Evolutionary conservation across 192 early-diverging fungal genomes (phyloP).

Genomic region (Backusella parvicylindrica): DNA sequence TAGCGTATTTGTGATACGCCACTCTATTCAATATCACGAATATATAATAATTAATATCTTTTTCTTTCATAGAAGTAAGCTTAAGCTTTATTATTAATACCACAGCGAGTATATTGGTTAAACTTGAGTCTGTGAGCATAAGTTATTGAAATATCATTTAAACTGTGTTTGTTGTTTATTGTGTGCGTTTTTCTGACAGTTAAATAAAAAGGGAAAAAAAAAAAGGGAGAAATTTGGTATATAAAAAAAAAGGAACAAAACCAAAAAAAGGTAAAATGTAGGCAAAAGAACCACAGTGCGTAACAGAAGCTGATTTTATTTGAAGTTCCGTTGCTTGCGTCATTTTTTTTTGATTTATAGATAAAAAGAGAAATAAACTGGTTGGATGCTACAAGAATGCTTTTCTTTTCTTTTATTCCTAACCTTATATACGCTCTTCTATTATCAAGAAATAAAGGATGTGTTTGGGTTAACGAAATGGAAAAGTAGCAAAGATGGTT

Average conservation of each 20-base stretch:
- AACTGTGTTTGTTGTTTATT: not conserved
- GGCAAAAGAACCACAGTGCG: not conserved
- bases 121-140: conserved; percentile 31
- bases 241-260: not conserved
- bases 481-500: not conserved
- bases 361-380: not conserved
- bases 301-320: not conserved
- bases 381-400: not conserved
- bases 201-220: not conserved
- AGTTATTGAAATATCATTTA: conserved; percentile 5
- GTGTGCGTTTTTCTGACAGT: not conserved
- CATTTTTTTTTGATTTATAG: not conserved
- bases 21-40: conserved; percentile 16
- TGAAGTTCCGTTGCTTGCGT: not conserved
- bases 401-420: not conserved
- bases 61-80: not conserved
- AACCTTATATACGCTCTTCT: not conserved
- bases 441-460: not conserved
- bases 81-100: conserved; percentile 1
- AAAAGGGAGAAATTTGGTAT: not conserved
- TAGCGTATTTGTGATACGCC: conserved; percentile 36
- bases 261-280: too few species aligned
- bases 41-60: not conserved
- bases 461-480: not conserved
- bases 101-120: conserved; percentile 33